Evolutionary conservation across 2,329 filamentous ascomycete genomes (phyloP).

Genomic region (Fusarium nanum): DNA sequence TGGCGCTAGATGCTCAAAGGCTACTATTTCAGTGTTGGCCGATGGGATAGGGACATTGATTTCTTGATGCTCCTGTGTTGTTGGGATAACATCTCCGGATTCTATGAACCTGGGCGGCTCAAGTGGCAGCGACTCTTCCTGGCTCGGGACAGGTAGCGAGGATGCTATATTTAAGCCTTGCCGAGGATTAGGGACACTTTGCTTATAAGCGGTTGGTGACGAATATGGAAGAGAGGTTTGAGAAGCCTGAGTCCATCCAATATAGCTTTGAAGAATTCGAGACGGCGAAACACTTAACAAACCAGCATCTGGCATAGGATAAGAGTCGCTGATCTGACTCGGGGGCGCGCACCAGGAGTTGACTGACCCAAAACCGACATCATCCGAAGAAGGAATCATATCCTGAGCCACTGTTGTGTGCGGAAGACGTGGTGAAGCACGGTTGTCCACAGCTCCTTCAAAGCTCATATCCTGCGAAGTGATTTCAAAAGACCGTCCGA

Average conservation of each 20-base stretch:
- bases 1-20: constrained; percentile 23
- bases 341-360: constrained; percentile 58
- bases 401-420: not conserved
- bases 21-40: constrained; percentile 9
- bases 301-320: constrained; percentile 53
- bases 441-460: constrained; percentile 58
- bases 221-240: constrained; percentile 42
- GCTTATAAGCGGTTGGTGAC: constrained; percentile 25
- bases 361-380: constrained; percentile 38
- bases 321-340: constrained; percentile 67
- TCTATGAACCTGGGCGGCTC: constrained; percentile 2
- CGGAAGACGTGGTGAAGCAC: constrained; percentile 50
- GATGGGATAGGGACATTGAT: not conserved
- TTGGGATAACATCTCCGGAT: constrained; percentile 40
- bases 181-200: not conserved
- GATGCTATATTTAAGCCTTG: constrained; percentile 39
- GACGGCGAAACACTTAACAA: constrained; percentile 58
- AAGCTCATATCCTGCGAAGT: constrained; percentile 60
- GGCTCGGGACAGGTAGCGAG: constrained; percentile 38
- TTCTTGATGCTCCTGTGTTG: constrained; percentile 34
- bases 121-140: constrained; percentile 16
- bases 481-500: constrained; percentile 43
- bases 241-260: constrained; percentile 49
- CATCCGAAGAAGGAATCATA: constrained; percentile 15
- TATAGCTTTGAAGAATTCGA: constrained; percentile 61